These are phyloP conservation scores for Juglanconis sp. DNA, from an alignment of 2,329 filamentous ascomycete genomes.

Conservation along the genomic window DNA sequence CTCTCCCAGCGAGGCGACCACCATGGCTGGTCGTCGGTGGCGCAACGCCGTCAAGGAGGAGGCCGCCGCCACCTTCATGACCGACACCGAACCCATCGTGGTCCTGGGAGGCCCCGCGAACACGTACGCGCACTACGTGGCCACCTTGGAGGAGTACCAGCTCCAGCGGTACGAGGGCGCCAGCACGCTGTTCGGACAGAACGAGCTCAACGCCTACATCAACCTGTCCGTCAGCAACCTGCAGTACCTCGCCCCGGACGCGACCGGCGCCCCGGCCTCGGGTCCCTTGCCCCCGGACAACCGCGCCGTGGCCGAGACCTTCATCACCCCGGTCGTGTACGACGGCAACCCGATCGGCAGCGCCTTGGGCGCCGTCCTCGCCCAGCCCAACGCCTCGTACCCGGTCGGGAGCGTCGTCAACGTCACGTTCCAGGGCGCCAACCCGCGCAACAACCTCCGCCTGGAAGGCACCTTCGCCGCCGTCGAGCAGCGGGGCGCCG, in stretches of 20 bases:
- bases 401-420: conserved; percentile 55
- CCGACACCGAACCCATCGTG: conserved; percentile 58
- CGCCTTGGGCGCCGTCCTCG: conserved; percentile 65
- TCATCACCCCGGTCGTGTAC: conserved; percentile 75
- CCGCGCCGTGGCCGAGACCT: conserved; percentile 68
- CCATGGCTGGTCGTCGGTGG: conserved; percentile 89
- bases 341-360: conserved; percentile 66
- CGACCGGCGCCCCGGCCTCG: conserved; percentile 39
- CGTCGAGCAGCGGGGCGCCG: conserved; percentile 59
- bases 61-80: conserved; percentile 38
- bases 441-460: conserved; percentile 80
- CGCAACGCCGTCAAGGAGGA: conserved; percentile 62
- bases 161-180: conserved; percentile 94
- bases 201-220: conserved; percentile 82
- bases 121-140: conserved; percentile 62
- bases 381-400: conserved; percentile 51
- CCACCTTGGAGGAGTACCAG: conserved; percentile 46
- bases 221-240: conserved; percentile 76
- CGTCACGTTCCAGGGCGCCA: conserved; percentile 77
- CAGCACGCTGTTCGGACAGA: conserved; percentile 80
- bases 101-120: conserved; percentile 86
- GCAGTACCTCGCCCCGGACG: conserved; percentile 56
- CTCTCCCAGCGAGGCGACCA: conserved; percentile 83
- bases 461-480: conserved; percentile 75
- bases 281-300: conserved; percentile 76